These are phyloP conservation scores for Cymodocea nodosa DNA, from an alignment of 116 monocot genomes.

Conservation along the genomic window DNA sequence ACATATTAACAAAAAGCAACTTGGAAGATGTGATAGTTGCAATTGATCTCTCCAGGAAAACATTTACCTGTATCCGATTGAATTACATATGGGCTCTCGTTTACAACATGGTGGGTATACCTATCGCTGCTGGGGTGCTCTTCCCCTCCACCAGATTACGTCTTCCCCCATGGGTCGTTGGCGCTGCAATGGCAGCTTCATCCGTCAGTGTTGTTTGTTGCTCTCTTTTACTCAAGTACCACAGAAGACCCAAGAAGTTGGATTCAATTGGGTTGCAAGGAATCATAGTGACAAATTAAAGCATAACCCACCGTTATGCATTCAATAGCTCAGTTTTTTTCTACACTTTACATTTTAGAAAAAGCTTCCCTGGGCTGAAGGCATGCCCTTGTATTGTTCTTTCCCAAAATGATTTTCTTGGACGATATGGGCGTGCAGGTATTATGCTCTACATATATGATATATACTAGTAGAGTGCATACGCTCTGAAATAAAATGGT, in stretches of 20 bases:
- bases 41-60: conserved; percentile 72
- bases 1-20: too few relatives aligned
- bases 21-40: conserved; percentile 87
- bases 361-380: too few relatives aligned
- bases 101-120: conserved; percentile 80
- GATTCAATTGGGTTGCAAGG: conserved; percentile 33
- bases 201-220: conserved; percentile 82
- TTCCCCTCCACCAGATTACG: conserved; percentile 61
- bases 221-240: conserved; percentile 66
- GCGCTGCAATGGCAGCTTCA: conserved; percentile 90
- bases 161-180: conserved; percentile 83
- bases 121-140: conserved; percentile 82
- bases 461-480: too few relatives aligned
- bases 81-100: conserved; percentile 90
- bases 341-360: too few relatives aligned
- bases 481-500: too few relatives aligned
- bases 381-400: too few relatives aligned
- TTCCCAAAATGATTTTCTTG: too few relatives aligned
- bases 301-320: too few relatives aligned
- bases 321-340: too few relatives aligned
- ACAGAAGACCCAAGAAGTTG: conserved; percentile 57
- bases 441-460: too few relatives aligned
- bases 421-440: too few relatives aligned
- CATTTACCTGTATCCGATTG: conserved; percentile 54
- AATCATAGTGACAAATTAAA: too few relatives aligned